Percentiles rank a stretch among this genome's conserved stretches.
These are phyloP conservation scores for Megacollybia platyphylla DNA, from an alignment of 1,284 basidiomycete species.

Conservation along the genomic window DNA sequence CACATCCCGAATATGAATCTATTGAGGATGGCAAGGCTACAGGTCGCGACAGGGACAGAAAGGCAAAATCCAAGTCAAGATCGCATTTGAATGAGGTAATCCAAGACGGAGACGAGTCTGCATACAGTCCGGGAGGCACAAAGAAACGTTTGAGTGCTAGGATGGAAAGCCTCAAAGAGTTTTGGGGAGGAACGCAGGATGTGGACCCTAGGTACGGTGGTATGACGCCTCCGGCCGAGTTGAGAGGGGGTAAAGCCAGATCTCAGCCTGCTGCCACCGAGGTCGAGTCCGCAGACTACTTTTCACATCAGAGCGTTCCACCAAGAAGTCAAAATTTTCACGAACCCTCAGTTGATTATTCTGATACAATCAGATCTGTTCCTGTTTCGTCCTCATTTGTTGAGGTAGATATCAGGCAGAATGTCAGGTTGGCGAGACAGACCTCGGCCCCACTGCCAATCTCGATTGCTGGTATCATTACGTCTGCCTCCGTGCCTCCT, in stretches of 20 bases:
- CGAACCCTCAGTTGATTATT: background rate
- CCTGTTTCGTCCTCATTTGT: background rate
- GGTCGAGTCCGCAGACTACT: constrained; percentile 5
- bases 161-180: constrained; percentile 32
- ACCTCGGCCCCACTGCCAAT: constrained; percentile 9
- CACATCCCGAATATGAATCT: constrained; percentile 21
- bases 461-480: background rate
- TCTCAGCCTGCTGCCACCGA: background rate
- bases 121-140: constrained; percentile 31
- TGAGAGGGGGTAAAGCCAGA: background rate
- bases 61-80: background rate
- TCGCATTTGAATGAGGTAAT: background rate
- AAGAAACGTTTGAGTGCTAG: constrained; percentile 20
- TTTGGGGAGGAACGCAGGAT: constrained; percentile 57
- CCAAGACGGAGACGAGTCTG: constrained; percentile 11
- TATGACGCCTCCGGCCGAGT: background rate
- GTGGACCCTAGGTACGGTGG: constrained; percentile 17
- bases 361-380: background rate
- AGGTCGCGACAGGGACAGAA: constrained; percentile 5
- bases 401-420: too few relatives aligned
- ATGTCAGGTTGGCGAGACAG: constrained; percentile 4
- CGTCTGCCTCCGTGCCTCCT: background rate
- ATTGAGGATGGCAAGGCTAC: constrained; percentile 1
- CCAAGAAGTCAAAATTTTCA: background rate
- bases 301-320: background rate